Evolutionary conservation across 495 filamentous ascomycete genomes (phyloP).

Genomic region (Penicillium ochrochloron): DNA sequence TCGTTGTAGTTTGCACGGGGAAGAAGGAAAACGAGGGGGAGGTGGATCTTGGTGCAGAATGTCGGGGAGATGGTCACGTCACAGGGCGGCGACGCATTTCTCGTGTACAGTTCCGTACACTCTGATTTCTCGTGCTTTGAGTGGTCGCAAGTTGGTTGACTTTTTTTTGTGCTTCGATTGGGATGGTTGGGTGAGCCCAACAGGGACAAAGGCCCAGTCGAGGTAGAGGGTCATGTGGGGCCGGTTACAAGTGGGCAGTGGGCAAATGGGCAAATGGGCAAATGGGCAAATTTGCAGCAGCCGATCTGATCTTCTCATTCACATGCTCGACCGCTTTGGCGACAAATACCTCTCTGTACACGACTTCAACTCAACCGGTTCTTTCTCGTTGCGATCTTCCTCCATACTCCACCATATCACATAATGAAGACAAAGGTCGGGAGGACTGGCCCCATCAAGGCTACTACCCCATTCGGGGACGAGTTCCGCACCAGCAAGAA

Average conservation of each 20-base stretch:
- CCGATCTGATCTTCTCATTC: conserved; percentile 10
- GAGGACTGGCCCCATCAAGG: conserved; percentile 32
- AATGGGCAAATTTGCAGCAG: conserved; percentile 1
- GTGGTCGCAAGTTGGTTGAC: conserved; percentile 5
- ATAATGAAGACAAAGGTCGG: conserved; percentile 33
- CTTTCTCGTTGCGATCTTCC: conserved; percentile 14
- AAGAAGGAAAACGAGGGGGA: not conserved
- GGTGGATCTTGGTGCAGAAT: not conserved
- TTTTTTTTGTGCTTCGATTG: conserved; percentile 1
- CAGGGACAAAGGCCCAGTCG: conserved; percentile 16
- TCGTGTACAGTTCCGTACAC: not conserved
- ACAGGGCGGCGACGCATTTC: conserved; percentile 19
- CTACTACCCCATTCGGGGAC: conserved; percentile 37
- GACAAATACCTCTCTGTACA: no score
- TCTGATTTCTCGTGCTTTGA: not conserved
- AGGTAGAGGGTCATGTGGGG: conserved; percentile 8
- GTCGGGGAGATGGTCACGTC: conserved; percentile 16
- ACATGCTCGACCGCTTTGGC: conserved; percentile 13
- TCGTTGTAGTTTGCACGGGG: not conserved
- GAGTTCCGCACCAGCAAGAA: conserved; percentile 70
- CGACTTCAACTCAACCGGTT: conserved; percentile 15
- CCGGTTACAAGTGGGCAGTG: conserved; percentile 1
- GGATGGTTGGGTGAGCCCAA: conserved; percentile 17
- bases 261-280: no score
- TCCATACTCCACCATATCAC: not conserved